Conservation (phyloP, 140 eudicot genomes). For the Ambrosia hybrid region DNA sequence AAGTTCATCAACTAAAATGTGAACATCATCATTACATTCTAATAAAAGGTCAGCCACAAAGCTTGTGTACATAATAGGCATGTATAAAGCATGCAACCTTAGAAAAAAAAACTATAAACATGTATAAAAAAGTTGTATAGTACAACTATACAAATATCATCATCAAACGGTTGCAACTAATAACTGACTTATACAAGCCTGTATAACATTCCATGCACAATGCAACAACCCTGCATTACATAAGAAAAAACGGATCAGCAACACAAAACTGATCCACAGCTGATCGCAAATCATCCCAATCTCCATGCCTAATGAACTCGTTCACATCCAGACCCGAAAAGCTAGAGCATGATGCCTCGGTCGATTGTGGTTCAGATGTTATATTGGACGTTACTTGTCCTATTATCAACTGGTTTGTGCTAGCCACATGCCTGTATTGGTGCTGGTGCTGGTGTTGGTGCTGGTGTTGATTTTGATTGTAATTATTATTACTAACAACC, state of each 20-base stretch:
- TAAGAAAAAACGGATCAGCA: constrained; percentile 28
- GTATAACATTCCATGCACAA: constrained; percentile 22
- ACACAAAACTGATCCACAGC: constrained; percentile 51
- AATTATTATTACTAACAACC: constrained; percentile 3
- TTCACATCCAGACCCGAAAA: constrained; percentile 41
- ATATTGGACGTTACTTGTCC: constrained; percentile 29
- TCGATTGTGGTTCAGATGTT: constrained; percentile 27
- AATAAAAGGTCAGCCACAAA: neutral
- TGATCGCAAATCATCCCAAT: constrained; percentile 68
- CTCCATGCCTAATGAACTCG: constrained; percentile 50
- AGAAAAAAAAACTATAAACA: neutral
- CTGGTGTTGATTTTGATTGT: neutral
- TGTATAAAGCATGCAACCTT: neutral
- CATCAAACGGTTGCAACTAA: constrained; percentile 18
- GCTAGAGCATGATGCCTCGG: constrained; percentile 36
- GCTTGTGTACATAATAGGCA: constrained; percentile 9
- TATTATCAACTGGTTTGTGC: constrained; percentile 26
- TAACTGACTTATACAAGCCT: constrained; percentile 17
- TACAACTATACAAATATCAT: constrained; percentile 14
- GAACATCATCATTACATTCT: neutral
- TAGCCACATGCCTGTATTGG: constrained; percentile 9
- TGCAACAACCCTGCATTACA: constrained; percentile 16
- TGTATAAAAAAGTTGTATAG: constrained; percentile 11
- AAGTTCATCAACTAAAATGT: neutral
- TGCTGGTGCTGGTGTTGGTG: neutral